Conservation (phyloP, 83 land plant genomes). For the Diphasiastrum complanatum region DNA sequence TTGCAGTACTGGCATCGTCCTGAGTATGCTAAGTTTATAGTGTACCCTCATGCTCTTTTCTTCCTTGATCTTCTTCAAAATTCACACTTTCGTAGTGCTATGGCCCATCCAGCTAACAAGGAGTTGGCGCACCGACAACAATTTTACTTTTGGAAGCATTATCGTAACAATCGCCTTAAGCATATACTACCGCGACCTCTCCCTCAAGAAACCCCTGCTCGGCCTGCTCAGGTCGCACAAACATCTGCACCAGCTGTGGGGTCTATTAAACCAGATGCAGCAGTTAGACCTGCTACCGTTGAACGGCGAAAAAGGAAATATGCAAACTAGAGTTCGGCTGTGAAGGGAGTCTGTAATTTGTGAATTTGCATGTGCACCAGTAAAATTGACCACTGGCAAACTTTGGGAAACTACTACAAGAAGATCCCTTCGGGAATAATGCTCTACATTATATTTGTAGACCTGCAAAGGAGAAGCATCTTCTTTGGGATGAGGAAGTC, state of each 20-base stretch:
- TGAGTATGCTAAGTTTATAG: constrained; percentile 79
- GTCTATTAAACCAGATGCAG: too few relatives aligned
- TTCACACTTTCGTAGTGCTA: constrained; percentile 81
- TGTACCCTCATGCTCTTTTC: constrained; percentile 95
- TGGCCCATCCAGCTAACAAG: constrained; percentile 98
- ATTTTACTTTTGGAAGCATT: constrained; percentile 90
- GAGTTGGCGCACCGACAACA: constrained; percentile 98
- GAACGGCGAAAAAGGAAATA: constrained; percentile 6
- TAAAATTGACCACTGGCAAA: too few relatives aligned
- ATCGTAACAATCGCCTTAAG: constrained; percentile 85
- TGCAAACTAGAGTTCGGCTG: too few relatives aligned
- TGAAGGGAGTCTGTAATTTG: too few relatives aligned
- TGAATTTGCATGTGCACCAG: too few relatives aligned
- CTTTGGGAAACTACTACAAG: too few relatives aligned
- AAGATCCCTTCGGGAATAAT: too few relatives aligned
- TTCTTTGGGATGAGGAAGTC: too few relatives aligned
- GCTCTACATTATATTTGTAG: too few relatives aligned
- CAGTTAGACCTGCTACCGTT: not conserved
- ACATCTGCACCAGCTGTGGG: constrained; percentile 13
- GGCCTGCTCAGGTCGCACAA: constrained; percentile 1
- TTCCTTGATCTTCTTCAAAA: constrained; percentile 95
- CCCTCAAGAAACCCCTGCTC: constrained; percentile 47
- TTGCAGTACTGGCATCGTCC: constrained; percentile 91
- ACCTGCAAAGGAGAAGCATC: too few relatives aligned
- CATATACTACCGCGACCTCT: constrained; percentile 81